Percentiles rank a stretch among this genome's conserved stretches.
Evolutionary conservation across 148 eudicot genomes (phyloP).

Genomic region (Heliamphora exappendiculata): DNA sequence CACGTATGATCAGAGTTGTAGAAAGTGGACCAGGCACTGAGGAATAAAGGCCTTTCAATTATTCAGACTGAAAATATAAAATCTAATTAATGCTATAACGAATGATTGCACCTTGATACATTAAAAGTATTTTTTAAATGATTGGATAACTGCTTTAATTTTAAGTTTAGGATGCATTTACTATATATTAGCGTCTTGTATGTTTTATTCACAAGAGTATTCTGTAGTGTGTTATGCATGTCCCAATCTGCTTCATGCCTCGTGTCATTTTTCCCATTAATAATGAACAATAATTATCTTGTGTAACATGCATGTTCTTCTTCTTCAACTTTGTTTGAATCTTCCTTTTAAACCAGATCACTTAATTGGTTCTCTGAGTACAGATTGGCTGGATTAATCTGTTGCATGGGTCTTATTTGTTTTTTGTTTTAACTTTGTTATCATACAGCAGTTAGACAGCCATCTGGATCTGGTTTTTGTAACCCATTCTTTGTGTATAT

Average conservation of each 20-base stretch:
- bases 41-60: no score
- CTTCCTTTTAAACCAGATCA: not conserved
- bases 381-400: not conserved
- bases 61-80: no score
- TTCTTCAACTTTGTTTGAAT: not conserved
- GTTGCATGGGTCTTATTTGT: not conserved
- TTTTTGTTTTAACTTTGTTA: not conserved
- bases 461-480: not conserved
- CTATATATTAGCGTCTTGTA: not conserved
- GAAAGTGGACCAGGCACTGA: no score
- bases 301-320: not conserved
- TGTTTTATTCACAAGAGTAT: not conserved
- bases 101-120: no score
- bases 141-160: no score
- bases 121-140: no score
- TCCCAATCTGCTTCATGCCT: not conserved
- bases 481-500: not conserved
- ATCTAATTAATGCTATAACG: no score
- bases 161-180: no score
- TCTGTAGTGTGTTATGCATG: not conserved
- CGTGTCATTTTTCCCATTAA: no score
- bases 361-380: not conserved
- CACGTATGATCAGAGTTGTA: no score
- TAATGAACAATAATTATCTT: not conserved
- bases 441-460: not conserved